Base-by-base conservation (phyloP, 768 basidiomycete species). In the Holtermannia corniformis region DNA sequence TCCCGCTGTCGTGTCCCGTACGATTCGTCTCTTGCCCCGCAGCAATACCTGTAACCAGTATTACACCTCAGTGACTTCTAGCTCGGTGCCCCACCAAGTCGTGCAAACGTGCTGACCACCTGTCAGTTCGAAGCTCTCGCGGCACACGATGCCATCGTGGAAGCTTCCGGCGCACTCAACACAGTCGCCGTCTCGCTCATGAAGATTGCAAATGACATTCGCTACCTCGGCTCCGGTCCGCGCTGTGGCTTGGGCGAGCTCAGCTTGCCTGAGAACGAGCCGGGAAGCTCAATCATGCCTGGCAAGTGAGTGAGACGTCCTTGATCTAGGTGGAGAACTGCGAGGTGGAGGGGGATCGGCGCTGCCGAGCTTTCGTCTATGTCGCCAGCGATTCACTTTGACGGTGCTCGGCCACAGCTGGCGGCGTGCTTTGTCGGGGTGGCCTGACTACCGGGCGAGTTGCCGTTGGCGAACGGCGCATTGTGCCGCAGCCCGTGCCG, bases 191-290 rank as follows among this genome's bases (percentile, higher is more conserved):
- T 86, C 70, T 95, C 90, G 7, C 76, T 96, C 61, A 95, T 96
- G 90, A 99, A 99, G 79, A 96, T 99, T 65, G 93, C 93, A 46
- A 97, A 99, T 71, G 95, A 99, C 67, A 93, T 99, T 70, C 85
- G 95, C 49, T 97, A 86, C 79, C 85, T 99, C 61, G 93, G 84
- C 22, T 97, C 93, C 46, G 95, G 95, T 52, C 95, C 95, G 54
- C 86, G 95, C 42, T 99, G 95, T 66, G 95, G 95, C 51, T 80
- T 99, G 44, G 95, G 95, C 21, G 95, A 99, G 75, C 77, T 99
- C 40, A 83, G 80, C 63, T 75, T 97, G 47, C 95, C 95, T 11
- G 95, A 97, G 76, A 99, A 99, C 72, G 95, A 99, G 75, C 95
- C 95, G 42, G 95, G 95, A 44, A 92, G 89, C 67, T 93, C 89